phyloP scores from a whole-genome alignment of 768 basidiomycete genomes.

The Lactarius indigo region DNA sequence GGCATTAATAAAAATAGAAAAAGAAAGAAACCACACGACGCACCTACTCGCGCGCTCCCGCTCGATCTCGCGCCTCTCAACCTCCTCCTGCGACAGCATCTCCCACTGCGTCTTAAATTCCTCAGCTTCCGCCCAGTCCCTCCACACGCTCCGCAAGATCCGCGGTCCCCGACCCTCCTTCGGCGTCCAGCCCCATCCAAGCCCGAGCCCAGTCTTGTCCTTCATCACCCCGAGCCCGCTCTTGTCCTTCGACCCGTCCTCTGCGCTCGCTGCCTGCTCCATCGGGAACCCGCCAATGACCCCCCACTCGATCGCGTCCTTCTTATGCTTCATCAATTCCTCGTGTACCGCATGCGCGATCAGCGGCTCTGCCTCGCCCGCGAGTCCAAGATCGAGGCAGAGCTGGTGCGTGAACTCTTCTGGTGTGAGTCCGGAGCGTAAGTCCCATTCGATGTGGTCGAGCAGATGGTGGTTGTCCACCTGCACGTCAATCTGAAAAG shows the following conservation, averaged over 20 bases:
- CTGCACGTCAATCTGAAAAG: constrained; percentile 94
- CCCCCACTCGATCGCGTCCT: constrained; percentile 94
- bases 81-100: constrained; percentile 83
- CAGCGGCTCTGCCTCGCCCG: constrained; percentile 84
- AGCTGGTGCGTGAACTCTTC: constrained; percentile 76
- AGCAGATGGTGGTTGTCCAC: constrained; percentile 86
- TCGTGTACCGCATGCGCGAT: constrained; percentile 94
- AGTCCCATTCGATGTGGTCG: constrained; percentile 98
- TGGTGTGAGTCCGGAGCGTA: constrained; percentile 86
- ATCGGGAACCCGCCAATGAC: constrained; percentile 61
- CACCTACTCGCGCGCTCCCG: constrained; percentile 78
- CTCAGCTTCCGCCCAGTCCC: constrained; percentile 91
- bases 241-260: constrained; percentile 42
- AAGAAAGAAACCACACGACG: constrained; percentile 26
- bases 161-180: constrained; percentile 79
- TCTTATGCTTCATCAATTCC: constrained; percentile 92
- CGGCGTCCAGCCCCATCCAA: constrained; percentile 71
- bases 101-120: constrained; percentile 88
- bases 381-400: constrained; percentile 81
- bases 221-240: constrained; percentile 58
- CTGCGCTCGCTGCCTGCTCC: constrained; percentile 32
- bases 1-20: not conserved
- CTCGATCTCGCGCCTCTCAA: constrained; percentile 86
- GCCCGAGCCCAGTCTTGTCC: constrained; percentile 78
- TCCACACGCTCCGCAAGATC: constrained; percentile 82